Evolutionary conservation across 2,329 filamentous ascomycete species (phyloP).

Genomic region (Claviceps maximensis): DNA sequence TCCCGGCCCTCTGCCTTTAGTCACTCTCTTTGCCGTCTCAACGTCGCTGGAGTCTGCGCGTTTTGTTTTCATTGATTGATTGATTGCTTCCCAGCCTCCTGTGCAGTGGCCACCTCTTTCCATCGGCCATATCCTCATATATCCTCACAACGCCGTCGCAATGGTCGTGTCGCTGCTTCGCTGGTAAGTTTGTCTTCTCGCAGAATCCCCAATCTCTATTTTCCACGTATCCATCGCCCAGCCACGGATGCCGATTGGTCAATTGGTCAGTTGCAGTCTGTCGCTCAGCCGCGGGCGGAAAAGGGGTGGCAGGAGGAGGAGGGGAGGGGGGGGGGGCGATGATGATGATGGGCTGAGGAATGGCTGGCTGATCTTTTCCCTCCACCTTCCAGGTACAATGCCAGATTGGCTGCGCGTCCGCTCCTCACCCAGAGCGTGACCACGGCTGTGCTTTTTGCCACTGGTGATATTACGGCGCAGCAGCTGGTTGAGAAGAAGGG

Average conservation of each 20-base stretch:
- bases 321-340: too few species aligned
- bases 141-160: not conserved
- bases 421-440: constrained; percentile 84
- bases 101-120: not conserved
- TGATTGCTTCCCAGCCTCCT: too few species aligned
- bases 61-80: too few species aligned
- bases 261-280: not conserved
- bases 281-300: not conserved
- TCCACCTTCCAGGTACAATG: constrained; percentile 60
- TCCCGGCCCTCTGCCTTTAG: not conserved
- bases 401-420: constrained; percentile 64
- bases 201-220: too few species aligned
- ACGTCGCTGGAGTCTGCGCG: not conserved
- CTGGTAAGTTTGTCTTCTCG: constrained; percentile 12
- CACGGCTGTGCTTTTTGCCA: constrained; percentile 82
- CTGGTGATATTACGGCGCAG: constrained; percentile 83
- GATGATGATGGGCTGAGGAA: not conserved
- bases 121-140: not conserved
- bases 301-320: too few species aligned
- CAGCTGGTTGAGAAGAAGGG: constrained; percentile 79
- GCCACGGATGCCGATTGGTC: not conserved
- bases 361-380: constrained; percentile 5
- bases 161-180: constrained; percentile 16
- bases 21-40: not conserved
- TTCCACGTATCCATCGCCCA: not conserved